phyloP scores from a whole-genome alignment of 2,329 filamentous ascomycete species.

The Dryadomyces sulphureus region DNA sequence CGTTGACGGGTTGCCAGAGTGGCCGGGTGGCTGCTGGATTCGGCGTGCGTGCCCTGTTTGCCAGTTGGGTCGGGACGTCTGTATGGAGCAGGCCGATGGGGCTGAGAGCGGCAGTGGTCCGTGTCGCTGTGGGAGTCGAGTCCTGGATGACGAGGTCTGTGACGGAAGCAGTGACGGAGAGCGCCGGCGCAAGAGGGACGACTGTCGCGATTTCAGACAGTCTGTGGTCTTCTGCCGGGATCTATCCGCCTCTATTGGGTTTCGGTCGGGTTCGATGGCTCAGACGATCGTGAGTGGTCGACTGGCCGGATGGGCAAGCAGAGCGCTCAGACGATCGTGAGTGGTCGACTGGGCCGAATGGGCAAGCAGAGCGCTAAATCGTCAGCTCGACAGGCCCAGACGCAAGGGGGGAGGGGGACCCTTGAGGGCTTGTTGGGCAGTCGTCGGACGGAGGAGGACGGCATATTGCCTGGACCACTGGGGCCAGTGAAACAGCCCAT shows the following conservation, averaged over 20 bases:
- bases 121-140: too few species aligned
- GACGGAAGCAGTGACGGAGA: too few species aligned
- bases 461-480: not conserved
- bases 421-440: not conserved
- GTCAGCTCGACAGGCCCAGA: not conserved
- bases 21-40: not conserved
- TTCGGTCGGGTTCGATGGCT: slow-evolving; percentile 8
- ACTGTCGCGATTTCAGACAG: not conserved
- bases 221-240: not conserved
- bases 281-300: slow-evolving; percentile 4
- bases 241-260: slow-evolving; percentile 1
- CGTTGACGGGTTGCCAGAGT: not conserved
- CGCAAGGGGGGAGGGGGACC: not conserved
- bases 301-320: too few species aligned
- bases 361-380: not conserved
- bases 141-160: too few species aligned
- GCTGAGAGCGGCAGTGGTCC: too few species aligned
- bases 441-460: not conserved
- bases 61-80: too few species aligned
- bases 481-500: not conserved
- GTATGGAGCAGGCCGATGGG: too few species aligned
- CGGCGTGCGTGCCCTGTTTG: too few species aligned
- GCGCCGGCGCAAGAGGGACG: not conserved
- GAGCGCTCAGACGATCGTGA: slow-evolving; percentile 4
- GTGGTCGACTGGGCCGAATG: not conserved